Evolutionary conservation across 1,284 basidiomycete genomes (phyloP).

Genomic region (Lentinula novae-zelandiae): DNA sequence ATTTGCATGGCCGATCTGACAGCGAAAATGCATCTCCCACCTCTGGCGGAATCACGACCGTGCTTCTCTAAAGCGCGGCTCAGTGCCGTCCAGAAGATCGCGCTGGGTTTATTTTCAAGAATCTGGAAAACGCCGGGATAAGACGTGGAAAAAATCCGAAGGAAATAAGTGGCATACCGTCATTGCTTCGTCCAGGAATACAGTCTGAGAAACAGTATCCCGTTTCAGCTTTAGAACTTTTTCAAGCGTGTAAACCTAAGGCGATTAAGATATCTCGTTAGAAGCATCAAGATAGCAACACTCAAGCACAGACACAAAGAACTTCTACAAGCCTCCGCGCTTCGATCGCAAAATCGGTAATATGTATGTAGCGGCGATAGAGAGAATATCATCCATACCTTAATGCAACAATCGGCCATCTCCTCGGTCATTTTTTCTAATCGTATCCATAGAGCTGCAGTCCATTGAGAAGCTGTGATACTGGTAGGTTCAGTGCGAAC

Average conservation of each 20-base stretch:
- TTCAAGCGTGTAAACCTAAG: slow-evolving; percentile 88
- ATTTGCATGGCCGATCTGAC: background rate
- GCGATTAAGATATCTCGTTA: background rate
- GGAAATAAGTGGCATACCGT: slow-evolving; percentile 46
- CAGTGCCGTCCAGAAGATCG: slow-evolving; percentile 87
- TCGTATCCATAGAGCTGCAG: slow-evolving; percentile 76
- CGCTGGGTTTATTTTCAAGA: slow-evolving; percentile 87
- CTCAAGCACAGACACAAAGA: background rate
- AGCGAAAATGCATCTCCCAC: slow-evolving; percentile 33
- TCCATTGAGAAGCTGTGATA: slow-evolving; percentile 79
- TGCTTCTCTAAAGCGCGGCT: slow-evolving; percentile 78
- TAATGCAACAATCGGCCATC: slow-evolving; percentile 87
- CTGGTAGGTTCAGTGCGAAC: slow-evolving; percentile 84
- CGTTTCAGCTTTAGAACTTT: slow-evolving; percentile 89
- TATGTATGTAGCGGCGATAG: background rate
- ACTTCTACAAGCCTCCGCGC: background rate
- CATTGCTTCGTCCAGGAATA: slow-evolving; percentile 91
- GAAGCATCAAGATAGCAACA: background rate
- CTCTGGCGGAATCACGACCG: slow-evolving; percentile 70
- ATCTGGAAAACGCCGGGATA: slow-evolving; percentile 36
- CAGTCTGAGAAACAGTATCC: slow-evolving; percentile 70
- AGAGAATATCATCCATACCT: slow-evolving; percentile 42
- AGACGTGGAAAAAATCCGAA: background rate
- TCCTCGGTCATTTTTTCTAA: slow-evolving; percentile 85
- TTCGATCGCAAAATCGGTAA: background rate